phyloP scores from a whole-genome alignment of 768 basidiomycete species.

The Lentinula lateritia region DNA sequence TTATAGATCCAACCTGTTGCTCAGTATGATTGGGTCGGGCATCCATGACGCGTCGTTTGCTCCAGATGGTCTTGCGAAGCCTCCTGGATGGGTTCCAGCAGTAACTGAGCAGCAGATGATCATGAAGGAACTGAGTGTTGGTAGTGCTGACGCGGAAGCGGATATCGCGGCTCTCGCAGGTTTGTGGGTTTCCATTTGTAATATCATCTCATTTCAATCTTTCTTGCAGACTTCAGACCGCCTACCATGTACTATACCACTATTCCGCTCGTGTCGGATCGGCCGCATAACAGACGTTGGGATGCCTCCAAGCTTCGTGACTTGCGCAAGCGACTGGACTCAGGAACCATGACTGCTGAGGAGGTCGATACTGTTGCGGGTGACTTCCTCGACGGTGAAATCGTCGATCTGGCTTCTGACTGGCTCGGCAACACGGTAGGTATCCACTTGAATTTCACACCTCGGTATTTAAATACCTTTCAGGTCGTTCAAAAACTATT shows the following conservation, averaged over 20 bases:
- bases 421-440: constrained; percentile 96
- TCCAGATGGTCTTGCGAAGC: constrained; percentile 53
- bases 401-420: constrained; percentile 92
- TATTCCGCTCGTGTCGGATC: constrained; percentile 85
- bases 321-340: constrained; percentile 89
- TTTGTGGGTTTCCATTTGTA: constrained; percentile 32
- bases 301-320: constrained; percentile 93
- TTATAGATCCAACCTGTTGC: constrained; percentile 85
- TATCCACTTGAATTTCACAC: not conserved
- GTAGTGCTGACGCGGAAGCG: constrained; percentile 70
- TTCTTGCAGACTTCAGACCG: constrained; percentile 75
- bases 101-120: constrained; percentile 97
- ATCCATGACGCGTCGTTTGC: constrained; percentile 52
- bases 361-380: constrained; percentile 88
- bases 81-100: constrained; percentile 61
- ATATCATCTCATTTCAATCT: constrained; percentile 7
- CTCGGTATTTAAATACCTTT: constrained; percentile 1
- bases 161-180: constrained; percentile 86
- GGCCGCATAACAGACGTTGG: constrained; percentile 82
- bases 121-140: constrained; percentile 84
- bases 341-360: constrained; percentile 74
- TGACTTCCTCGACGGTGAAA: constrained; percentile 91
- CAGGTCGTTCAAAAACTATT: constrained; percentile 97
- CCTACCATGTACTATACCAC: constrained; percentile 96
- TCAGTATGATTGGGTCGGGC: constrained; percentile 83